Base-by-base conservation (phyloP, 441 rosid species). In the Aquilaria agallochum region DNA sequence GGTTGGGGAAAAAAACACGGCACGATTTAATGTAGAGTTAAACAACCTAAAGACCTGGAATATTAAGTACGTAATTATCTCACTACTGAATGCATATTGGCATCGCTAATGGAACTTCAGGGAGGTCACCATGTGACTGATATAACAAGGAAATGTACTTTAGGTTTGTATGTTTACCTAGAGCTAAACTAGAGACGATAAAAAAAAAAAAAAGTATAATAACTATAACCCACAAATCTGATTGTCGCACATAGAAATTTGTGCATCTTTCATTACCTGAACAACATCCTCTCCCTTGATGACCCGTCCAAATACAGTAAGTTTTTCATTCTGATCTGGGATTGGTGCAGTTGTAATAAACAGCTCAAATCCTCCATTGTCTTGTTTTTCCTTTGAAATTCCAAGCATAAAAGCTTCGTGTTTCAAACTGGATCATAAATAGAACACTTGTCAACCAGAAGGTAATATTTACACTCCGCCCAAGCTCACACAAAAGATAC, bases 321-420 rank as follows among this genome's bases (percentile, higher is more conserved):
- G 80, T 65, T 80, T 88, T 32, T 92, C 90, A 63, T 77, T 86
- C 64, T 88, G 70, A 80, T 90, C 88, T 5, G 90, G 94, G 69
- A 92, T 85, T 58, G 97, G 98, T 10, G 97, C 92, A 46, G 98
- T 92, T 45, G 97, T 92, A 59, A 92, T 84, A 56, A 83, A 79
- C 52, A 92, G 75, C 69, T 85, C 92, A 61, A 90, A 86, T 62
- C 68, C 87, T 74, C 85, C 83, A 72, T 50, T 71, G 51, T 72
- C 83, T 63, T 70, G 90, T 76, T 76, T 83, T 50, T 56, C 60
- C 70, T 86, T 89, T 56, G 88, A 76, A 54, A 96, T 88, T 72
- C 96, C 97, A 62, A 92, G 71, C 96, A 82, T 85, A 68, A 92
- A 90, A 1, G 96, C 96, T 75, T 90, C 96, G 9, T 90, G 97